Evolutionary conservation across 2,329 filamentous ascomycete genomes (phyloP).

Genomic region (Ophiostoma tasmaniense): DNA sequence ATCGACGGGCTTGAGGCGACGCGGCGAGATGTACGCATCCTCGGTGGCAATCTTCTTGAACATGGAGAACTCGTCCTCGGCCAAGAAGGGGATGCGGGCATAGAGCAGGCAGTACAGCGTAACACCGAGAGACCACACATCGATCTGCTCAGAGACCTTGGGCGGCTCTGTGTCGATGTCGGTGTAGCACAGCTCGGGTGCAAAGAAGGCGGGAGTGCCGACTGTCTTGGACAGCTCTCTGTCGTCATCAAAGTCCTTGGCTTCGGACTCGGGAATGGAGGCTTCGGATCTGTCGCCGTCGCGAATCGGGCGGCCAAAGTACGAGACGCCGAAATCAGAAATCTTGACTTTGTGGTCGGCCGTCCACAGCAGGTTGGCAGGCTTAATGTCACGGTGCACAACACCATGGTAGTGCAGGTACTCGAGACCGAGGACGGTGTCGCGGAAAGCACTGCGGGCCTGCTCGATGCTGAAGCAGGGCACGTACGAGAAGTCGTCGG

Average conservation of each 20-base stretch:
- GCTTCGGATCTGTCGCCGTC: constrained; percentile 68
- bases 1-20: constrained; percentile 69
- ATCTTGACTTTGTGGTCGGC: constrained; percentile 86
- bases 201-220: constrained; percentile 94
- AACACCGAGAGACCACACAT: constrained; percentile 94
- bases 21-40: constrained; percentile 79
- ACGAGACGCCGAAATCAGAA: constrained; percentile 96
- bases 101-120: constrained; percentile 94
- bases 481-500: constrained; percentile 86
- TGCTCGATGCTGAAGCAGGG: constrained; percentile 83
- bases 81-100: constrained; percentile 86
- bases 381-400: constrained; percentile 78
- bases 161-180: constrained; percentile 61
- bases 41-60: constrained; percentile 87
- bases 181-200: constrained; percentile 89
- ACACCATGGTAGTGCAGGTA: constrained; percentile 86
- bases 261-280: constrained; percentile 69
- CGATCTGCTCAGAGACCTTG: constrained; percentile 85
- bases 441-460: constrained; percentile 76
- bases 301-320: constrained; percentile 79
- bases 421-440: constrained; percentile 86
- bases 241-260: constrained; percentile 81
- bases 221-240: constrained; percentile 97
- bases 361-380: constrained; percentile 84
- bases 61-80: constrained; percentile 84